Base-by-base conservation (phyloP, 768 basidiomycete genomes). In the Mycena kentingensis region DNA sequence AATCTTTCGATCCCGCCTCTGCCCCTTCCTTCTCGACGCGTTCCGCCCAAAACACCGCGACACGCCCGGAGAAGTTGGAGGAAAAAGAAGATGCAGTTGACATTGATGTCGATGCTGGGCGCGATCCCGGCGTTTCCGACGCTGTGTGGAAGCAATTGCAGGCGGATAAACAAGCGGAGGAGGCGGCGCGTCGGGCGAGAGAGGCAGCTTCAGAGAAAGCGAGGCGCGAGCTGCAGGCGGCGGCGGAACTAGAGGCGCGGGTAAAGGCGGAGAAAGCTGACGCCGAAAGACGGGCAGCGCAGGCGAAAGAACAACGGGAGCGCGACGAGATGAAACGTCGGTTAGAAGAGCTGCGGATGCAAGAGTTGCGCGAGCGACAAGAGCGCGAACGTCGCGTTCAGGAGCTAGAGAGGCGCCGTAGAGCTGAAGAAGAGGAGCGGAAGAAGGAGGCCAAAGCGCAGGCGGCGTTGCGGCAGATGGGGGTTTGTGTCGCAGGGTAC, bases 51-150 rank as follows among this genome's bases (percentile, higher is more conserved):
- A 24, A 25, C 5, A n/a, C 21, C 13, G 18, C 53, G n/a, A 36
- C 21, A 3, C 41, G 7, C 5, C 44, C 49, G 7, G 57, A 47
- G 22, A 44, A 45, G 32, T 3, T 49, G 29, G 36, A 54, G 26
- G 26, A 45, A 19, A n/a, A 18, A 21, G 49, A 25, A 4, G 46
- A 46, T 3, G 58, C 46, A 21, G 27, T 13, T 46, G 27, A 16
- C n/a, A n/a, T n/a, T n/a, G n/a, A n/a, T n/a, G n/a, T n/a, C 5
- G 44, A 38, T 18, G 25, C 44, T 16, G 46, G 46, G 6, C 74
- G 80, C 21, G 85, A 85, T 63, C 39, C 71, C 18, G 85, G 78
- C 0, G 81, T 86, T 4, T 60, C 74, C 0, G 81, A 87, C 61
- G 62, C 60, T 1, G 63, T 75, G 11, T 86, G 85, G 85, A 24